phyloP scores from a whole-genome alignment of 2,329 filamentous ascomycete species.

The Acarospora socialis region DNA sequence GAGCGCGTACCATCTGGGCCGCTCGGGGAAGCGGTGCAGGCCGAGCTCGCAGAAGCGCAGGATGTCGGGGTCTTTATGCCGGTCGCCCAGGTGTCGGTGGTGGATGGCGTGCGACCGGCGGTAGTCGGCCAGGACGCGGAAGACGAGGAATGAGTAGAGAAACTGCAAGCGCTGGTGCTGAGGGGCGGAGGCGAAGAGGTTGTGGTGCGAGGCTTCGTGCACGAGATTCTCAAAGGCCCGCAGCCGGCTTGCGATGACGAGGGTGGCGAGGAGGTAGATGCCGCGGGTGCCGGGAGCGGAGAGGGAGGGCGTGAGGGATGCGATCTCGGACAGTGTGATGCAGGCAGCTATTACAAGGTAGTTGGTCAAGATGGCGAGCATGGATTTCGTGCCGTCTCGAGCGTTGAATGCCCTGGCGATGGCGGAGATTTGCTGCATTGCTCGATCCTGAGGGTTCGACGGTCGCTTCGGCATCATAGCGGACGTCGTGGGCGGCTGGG shows the following conservation, averaged over 20 bases:
- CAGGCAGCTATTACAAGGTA: too few relatives aligned
- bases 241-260: background rate
- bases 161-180: background rate
- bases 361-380: too few relatives aligned
- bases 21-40: background rate
- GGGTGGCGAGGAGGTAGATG: too few relatives aligned
- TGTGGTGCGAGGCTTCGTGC: conserved; percentile 1
- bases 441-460: too few relatives aligned
- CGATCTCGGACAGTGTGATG: too few relatives aligned
- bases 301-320: too few relatives aligned
- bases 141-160: conserved; percentile 1
- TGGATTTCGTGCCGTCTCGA: too few relatives aligned
- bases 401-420: too few relatives aligned
- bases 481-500: too few relatives aligned
- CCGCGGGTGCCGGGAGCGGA: too few relatives aligned
- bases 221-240: conserved; percentile 1
- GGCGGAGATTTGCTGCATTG: too few relatives aligned
- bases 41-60: background rate
- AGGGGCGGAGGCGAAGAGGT: background rate
- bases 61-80: background rate
- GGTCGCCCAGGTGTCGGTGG: conserved; percentile 1
- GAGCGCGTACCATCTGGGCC: background rate
- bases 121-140: background rate
- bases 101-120: conserved; percentile 1
- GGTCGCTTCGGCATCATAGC: too few relatives aligned